Evolutionary conservation across 2,329 filamentous ascomycete genomes (phyloP), one percentile per base, ranked within the genome.

Genomic region (Fusarium metavorans): DNA sequence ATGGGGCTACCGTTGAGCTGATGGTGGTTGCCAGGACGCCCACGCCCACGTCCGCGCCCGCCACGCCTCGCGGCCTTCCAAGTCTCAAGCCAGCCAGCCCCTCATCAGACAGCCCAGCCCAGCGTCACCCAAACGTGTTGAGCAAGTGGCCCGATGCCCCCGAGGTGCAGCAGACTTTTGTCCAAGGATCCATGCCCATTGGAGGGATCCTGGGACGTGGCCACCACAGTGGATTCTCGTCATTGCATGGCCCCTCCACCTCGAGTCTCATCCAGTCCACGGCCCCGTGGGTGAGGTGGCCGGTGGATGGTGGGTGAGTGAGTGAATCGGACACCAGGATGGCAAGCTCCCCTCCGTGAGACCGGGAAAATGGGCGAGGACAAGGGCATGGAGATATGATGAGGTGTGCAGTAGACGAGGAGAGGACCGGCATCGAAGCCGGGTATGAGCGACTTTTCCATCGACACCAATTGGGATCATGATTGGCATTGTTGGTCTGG

Each of bases 141-240:
- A 78, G 75, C 60, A 63, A 74, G 72, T 78, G 75, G 74, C 67
- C 72, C 76, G 73, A 78, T 67, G 69, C 66, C 68, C 66, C 73
- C 65, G 68, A 78, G 74, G 64, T 77, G 75, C 64, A 71, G 75
- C 77, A 79, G 74, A 76, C 70, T 79, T 76, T 77, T 77, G 77
- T 63, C 67, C 59, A 67, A 73, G 68, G 45, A 66, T 45, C 65
- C 39, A 73, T 68, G 73, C 76, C 77, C 75, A 79, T 79, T 79
- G 77, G 77, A 78, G 70, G 69, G 68, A 60, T 61, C 67, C 56
- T 68, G 73, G 77, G 76, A 64, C 70, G 62, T 66, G 68, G 74
- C 68, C 73, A 72, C 71, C 39, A 67, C 73, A 58, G 77, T 79
- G 77, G 77, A 68, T 76, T 77, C 70, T 70, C 65, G 57, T 41